Conservation (phyloP, 306 rosid species). For the Acacia acuminata region DNA sequence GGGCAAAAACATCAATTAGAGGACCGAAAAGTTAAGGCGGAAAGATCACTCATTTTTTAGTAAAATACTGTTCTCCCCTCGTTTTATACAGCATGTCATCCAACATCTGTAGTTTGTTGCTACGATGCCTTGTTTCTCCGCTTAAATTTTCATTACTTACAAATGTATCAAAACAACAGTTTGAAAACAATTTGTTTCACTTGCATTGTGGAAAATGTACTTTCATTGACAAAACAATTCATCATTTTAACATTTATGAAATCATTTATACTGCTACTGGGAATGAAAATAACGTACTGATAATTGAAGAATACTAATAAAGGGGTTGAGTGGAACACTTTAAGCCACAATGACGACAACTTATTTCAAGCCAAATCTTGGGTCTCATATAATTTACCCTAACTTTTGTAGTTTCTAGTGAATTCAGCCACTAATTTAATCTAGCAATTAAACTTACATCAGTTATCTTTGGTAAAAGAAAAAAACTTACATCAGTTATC, state of each 20-base stretch:
- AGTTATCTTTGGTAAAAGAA: constrained; percentile 12
- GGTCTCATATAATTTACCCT: background rate
- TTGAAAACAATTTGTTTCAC: background rate
- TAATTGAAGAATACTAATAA: background rate
- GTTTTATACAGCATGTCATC: background rate
- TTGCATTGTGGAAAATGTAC: background rate
- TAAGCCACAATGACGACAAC: background rate
- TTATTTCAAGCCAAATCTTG: background rate
- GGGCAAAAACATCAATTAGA: background rate
- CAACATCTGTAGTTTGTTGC: background rate
- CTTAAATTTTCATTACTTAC: background rate
- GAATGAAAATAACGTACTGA: background rate
- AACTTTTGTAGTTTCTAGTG: background rate
- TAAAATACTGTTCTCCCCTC: background rate
- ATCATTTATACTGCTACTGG: background rate
- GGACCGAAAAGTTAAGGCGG: background rate
- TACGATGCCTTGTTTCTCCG: background rate
- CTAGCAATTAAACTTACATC: constrained; percentile 45
- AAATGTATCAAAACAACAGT: background rate
- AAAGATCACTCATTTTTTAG: background rate
- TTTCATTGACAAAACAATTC: background rate
- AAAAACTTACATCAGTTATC: constrained; percentile 54
- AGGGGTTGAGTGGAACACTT: background rate
- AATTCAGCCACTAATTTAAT: background rate
- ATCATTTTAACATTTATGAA: background rate